phyloP scores from a whole-genome alignment of 2,329 filamentous ascomycete species.

The Exophiala bonariae region DNA sequence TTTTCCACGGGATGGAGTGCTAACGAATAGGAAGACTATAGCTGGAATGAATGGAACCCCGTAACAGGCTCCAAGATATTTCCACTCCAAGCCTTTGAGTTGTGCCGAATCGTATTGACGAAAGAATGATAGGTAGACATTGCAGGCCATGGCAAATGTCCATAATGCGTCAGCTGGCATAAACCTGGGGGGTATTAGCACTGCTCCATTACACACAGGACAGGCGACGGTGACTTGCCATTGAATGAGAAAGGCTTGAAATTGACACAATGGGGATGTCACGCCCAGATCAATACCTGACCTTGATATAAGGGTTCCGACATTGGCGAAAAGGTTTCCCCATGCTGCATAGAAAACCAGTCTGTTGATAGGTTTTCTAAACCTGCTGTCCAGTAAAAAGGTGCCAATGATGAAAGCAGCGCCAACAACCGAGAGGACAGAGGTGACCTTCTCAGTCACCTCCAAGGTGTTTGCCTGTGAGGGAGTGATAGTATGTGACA shows the following conservation, averaged over 20 bases:
- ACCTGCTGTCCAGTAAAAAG: slow-evolving; percentile 66
- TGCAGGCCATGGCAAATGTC: slow-evolving; percentile 80
- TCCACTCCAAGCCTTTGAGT: slow-evolving; percentile 68
- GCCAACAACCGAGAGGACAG: slow-evolving; percentile 69
- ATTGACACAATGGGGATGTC: slow-evolving; percentile 65
- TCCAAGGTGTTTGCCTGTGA: slow-evolving; percentile 56
- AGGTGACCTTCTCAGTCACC: slow-evolving; percentile 67
- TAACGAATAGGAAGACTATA: slow-evolving; percentile 66
- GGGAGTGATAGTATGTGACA: slow-evolving; percentile 20
- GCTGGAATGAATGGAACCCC: slow-evolving; percentile 71
- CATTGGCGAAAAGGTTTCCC: slow-evolving; percentile 76
- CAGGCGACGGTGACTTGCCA: slow-evolving; percentile 58
- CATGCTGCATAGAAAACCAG: slow-evolving; percentile 81
- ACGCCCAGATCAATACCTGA: slow-evolving; percentile 53
- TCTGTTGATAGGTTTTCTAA: slow-evolving; percentile 84
- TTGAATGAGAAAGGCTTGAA: slow-evolving; percentile 78
- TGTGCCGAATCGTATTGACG: slow-evolving; percentile 66
- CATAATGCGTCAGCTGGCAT: slow-evolving; percentile 74
- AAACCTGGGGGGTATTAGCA: slow-evolving; percentile 57
- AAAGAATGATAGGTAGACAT: slow-evolving; percentile 81
- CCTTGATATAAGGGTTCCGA: slow-evolving; percentile 72
- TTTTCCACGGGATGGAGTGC: slow-evolving; percentile 50
- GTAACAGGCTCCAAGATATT: slow-evolving; percentile 70
- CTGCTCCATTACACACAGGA: background rate
- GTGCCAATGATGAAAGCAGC: slow-evolving; percentile 71